phyloP scores from a whole-genome alignment of 352 stramenopile genomes.

The Phytophthora niederhauseri region DNA sequence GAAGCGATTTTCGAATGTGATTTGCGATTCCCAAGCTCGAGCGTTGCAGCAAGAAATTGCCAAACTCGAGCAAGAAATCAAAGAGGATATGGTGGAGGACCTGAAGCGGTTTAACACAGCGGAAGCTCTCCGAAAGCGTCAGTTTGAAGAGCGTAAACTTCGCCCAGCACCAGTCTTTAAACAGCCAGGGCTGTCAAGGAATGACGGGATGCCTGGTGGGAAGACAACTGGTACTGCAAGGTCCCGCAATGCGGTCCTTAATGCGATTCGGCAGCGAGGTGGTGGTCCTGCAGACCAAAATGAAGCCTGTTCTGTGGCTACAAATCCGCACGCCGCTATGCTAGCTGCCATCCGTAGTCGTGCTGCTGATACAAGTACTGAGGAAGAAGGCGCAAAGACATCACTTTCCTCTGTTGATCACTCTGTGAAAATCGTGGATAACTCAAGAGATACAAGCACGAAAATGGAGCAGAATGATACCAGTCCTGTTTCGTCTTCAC shows the following conservation, averaged over 20 bases:
- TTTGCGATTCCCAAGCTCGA: conserved; percentile 62
- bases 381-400: conserved; percentile 4
- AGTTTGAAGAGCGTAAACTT: conserved; percentile 33
- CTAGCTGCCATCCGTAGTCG: conserved; percentile 28
- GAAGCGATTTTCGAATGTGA: conserved; percentile 74
- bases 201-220: conserved; percentile 5
- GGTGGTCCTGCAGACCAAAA: not conserved
- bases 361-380: not conserved
- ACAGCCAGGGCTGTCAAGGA: not conserved
- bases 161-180: conserved; percentile 3
- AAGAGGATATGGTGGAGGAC: conserved; percentile 72
- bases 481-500: not conserved
- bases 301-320: not conserved
- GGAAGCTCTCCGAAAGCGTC: conserved; percentile 42
- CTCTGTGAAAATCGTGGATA: not conserved
- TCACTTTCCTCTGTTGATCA: conserved; percentile 8
- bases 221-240: not conserved
- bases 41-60: conserved; percentile 54
- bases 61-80: conserved; percentile 70
- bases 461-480: not conserved
- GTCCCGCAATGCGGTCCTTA: conserved; percentile 35
- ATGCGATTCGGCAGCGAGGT: conserved; percentile 37
- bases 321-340: conserved; percentile 16
- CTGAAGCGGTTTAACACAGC: conserved; percentile 57
- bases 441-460: not conserved